Evolutionary conservation across 805 yeast genomes (phyloP), one percentile per base, ranked within the genome.

Genomic region (Huiozyma sinensis): DNA sequence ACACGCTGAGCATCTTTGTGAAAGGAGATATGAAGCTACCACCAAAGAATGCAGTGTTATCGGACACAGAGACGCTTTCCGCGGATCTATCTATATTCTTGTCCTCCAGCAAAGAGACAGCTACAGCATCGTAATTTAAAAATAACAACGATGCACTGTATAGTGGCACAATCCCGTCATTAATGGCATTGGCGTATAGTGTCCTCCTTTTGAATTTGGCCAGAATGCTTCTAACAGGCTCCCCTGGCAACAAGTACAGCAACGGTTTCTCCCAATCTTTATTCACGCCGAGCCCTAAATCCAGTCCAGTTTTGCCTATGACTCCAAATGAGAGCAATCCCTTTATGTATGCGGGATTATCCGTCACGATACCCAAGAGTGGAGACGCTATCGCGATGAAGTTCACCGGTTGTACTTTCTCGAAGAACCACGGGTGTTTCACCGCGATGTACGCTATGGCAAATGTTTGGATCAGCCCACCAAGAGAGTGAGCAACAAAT

Each of bases 111-210:
- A 48, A 53, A 30, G 54, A 50, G 29, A 42, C 36, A 11, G 60
- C 39, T 4, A 62, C 49, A 2, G 76, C 84, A 48, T 73, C 73
- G 65, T 80, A 81, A 57, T 84, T 90, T 29, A 84, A 50, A 56
- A 74, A 84, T 28, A 84, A 62, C 42, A 84, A 57, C 0, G 87
- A 79, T 0, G 87, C 72, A 0, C 92, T 81, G 45, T 89, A 70
- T 43, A 84, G 66, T 0, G 94, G 92, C 0, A 84, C 94, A 33
- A 84, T 81, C 2, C 92, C 95, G 63, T 84, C 95, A 57, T 84
- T 80, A 5, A 79, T 62, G 0, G 80, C 79, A 58, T 84, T 84
- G 1, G 90, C 88, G 59, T 84, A 84, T 1, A 82, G 61, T 0
- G 90, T 83, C 54, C 95, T 67, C 44, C 83, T 69, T 42, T 63